phyloP scores from a whole-genome alignment of 1,284 basidiomycete species.

The Volvariella volvacea region DNA sequence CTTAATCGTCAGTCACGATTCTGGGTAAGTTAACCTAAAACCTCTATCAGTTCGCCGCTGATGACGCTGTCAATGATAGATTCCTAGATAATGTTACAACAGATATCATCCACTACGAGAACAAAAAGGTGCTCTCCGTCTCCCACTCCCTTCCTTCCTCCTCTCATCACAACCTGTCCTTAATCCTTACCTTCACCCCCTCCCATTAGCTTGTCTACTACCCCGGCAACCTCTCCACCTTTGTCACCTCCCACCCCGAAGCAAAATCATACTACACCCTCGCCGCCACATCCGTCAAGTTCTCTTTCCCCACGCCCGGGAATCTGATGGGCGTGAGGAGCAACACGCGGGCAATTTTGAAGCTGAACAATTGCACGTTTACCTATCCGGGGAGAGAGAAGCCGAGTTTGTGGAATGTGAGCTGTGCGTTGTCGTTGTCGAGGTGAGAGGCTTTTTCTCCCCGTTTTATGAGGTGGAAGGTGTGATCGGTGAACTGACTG shows the following conservation, averaged over 20 bases:
- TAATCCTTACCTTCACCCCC: no score
- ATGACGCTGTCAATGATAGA: conserved; percentile 29
- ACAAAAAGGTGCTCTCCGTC: conserved; percentile 64
- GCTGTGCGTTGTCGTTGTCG: conserved; percentile 88
- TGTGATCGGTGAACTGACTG: no score
- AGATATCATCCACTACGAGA: conserved; percentile 97
- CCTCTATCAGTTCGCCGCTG: conserved; percentile 6
- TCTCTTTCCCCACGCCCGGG: conserved; percentile 94
- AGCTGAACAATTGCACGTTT: conserved; percentile 89
- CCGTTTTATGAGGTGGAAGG: no score
- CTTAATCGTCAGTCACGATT: conserved; percentile 97
- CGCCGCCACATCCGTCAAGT: conserved; percentile 91
- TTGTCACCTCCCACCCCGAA: conserved; percentile 89
- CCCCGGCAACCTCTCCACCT: conserved; percentile 88
- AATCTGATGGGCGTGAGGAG: conserved; percentile 97
- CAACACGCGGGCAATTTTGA: conserved; percentile 94
- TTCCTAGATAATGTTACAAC: conserved; percentile 97
- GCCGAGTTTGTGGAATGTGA: conserved; percentile 86
- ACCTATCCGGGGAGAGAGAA: conserved; percentile 86
- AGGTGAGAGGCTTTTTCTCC: conserved; percentile 41
- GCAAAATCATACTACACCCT: conserved; percentile 98
- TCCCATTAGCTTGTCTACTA: conserved; percentile 80
- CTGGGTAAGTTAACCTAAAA: conserved; percentile 51
- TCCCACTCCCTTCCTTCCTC: not conserved
- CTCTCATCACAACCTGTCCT: no score